Evolutionary conservation across 1,139 yeast genomes (phyloP).

Genomic region (Hemisphaericaspora lyxosophila): DNA sequence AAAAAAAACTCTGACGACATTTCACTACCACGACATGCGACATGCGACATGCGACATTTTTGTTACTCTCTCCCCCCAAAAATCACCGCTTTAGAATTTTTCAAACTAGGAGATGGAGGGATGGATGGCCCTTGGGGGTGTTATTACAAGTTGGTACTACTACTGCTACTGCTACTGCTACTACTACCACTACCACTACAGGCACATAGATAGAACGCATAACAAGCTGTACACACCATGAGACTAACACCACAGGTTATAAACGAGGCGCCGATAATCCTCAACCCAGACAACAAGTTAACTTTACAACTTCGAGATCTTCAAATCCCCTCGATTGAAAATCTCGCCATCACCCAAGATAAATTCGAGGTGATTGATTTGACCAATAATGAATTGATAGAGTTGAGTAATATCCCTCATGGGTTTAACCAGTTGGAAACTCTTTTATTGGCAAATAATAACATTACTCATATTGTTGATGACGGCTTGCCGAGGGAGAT

Average conservation of each 20-base stretch:
- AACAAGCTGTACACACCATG: too few relatives aligned
- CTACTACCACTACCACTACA: too few relatives aligned
- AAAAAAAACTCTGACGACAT: too few relatives aligned
- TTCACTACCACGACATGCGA: too few relatives aligned
- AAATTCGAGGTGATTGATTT: slow-evolving; percentile 59
- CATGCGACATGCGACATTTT: too few relatives aligned
- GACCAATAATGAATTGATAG: slow-evolving; percentile 61
- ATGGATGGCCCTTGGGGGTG: too few relatives aligned
- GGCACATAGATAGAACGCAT: too few relatives aligned
- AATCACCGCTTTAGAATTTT: too few relatives aligned
- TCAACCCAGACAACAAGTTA: slow-evolving; percentile 38
- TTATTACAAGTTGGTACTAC: too few relatives aligned
- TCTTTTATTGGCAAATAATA: slow-evolving; percentile 59
- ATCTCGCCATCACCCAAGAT: slow-evolving; percentile 32
- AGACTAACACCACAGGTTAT: slow-evolving; percentile 38
- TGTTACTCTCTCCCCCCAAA: too few relatives aligned
- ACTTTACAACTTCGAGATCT: slow-evolving; percentile 37
- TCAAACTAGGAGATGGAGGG: too few relatives aligned
- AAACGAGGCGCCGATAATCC: slow-evolving; percentile 30
- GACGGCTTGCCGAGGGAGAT: slow-evolving; percentile 27
- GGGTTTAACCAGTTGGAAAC: slow-evolving; percentile 42
- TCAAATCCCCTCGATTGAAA: slow-evolving; percentile 36
- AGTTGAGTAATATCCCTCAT: slow-evolving; percentile 52
- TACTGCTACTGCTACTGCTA: too few relatives aligned
- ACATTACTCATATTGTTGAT: slow-evolving; percentile 32